A percentile compares a stretch with the other conserved stretches of the same genome.
Evolutionary conservation across 192 early-diverging fungal species (phyloP).

Genomic region (Dissophora ornata): DNA sequence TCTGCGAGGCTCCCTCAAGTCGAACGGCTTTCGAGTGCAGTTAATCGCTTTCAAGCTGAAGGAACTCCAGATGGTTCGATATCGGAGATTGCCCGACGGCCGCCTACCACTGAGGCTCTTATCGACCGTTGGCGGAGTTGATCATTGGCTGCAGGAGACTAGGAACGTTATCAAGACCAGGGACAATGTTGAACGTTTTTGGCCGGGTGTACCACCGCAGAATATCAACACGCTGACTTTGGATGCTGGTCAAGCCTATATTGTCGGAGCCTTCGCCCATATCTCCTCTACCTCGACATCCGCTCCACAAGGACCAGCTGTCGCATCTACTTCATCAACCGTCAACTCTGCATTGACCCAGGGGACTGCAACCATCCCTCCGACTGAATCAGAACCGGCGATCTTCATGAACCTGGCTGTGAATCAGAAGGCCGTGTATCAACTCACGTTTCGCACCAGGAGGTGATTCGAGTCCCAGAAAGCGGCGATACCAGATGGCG

Average conservation of each 20-base stretch:
- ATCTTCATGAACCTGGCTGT: background rate
- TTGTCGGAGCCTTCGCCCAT: background rate
- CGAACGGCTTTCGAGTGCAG: background rate
- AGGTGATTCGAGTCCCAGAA: constrained; percentile 1
- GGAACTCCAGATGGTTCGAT: constrained; percentile 5
- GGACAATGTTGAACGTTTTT: background rate
- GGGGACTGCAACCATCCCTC: background rate
- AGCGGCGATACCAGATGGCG: background rate
- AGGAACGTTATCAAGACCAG: background rate
- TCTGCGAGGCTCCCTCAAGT: background rate
- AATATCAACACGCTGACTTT: background rate
- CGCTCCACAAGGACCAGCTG: background rate
- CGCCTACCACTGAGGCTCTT: background rate
- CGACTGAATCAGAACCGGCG: background rate
- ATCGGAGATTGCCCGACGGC: background rate
- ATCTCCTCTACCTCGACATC: background rate
- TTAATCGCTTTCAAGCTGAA: constrained; percentile 5
- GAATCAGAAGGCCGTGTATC: background rate
- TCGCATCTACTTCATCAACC: background rate
- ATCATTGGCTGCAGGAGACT: constrained; percentile 5
- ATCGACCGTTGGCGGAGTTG: background rate
- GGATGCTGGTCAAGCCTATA: background rate
- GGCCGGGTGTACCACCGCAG: background rate
- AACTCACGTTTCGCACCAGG: background rate
- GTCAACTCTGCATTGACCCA: background rate